phyloP scores from a whole-genome alignment of 2,329 filamentous ascomycete species.

The Neonectria faginata region DNA sequence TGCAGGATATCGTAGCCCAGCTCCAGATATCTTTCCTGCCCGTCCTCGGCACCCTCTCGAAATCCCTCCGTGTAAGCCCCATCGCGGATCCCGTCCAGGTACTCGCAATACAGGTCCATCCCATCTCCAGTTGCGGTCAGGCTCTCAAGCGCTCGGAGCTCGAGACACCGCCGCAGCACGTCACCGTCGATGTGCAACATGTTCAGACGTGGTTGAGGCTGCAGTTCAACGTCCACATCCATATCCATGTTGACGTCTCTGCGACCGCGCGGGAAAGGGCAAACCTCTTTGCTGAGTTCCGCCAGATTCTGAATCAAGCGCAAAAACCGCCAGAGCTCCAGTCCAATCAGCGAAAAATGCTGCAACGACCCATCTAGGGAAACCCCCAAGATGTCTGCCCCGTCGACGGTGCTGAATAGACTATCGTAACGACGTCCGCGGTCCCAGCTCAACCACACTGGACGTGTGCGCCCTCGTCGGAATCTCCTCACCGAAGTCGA shows the following conservation, averaged over 20 bases:
- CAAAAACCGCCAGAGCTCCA: constrained; percentile 75
- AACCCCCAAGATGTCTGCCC: constrained; percentile 70
- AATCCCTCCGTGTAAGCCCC: constrained; percentile 55
- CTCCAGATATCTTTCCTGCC: constrained; percentile 54
- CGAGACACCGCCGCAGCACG: constrained; percentile 67
- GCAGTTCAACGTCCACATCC: constrained; percentile 40
- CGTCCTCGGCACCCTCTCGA: constrained; percentile 38
- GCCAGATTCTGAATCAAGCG: constrained; percentile 79
- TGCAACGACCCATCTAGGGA: constrained; percentile 77
- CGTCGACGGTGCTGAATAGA: constrained; percentile 57
- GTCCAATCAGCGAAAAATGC: constrained; percentile 74
- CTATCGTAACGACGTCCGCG: constrained; percentile 55
- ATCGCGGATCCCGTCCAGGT: constrained; percentile 63
- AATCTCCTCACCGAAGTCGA: constrained; percentile 68
- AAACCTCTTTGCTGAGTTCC: constrained; percentile 59
- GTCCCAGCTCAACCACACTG: constrained; percentile 59
- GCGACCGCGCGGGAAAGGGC: constrained; percentile 55
- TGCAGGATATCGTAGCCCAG: constrained; percentile 67
- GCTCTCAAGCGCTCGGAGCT: constrained; percentile 58
- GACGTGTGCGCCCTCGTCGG: constrained; percentile 63
- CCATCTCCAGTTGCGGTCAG: constrained; percentile 52
- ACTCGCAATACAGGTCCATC: constrained; percentile 57
- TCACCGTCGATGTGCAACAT: constrained; percentile 77
- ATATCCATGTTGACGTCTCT: constrained; percentile 23
- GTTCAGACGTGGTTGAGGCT: constrained; percentile 54